Percentiles rank a stretch among this genome's conserved stretches.
These are phyloP conservation scores for Williopsis jadinii DNA, from an alignment of 1,139 yeast species.

Conservation along the genomic window DNA sequence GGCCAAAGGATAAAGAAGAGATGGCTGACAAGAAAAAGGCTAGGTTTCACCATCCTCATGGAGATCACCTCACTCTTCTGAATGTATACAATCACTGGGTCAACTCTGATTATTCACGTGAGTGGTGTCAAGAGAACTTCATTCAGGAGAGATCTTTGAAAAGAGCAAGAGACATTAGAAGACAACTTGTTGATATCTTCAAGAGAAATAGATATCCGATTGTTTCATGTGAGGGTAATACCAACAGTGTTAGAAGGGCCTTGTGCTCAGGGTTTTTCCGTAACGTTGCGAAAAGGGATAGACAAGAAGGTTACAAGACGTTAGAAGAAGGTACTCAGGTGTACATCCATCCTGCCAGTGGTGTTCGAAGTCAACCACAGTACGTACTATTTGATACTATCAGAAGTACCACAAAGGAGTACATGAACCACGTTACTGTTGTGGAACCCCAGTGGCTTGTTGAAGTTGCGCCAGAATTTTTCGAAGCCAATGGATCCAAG, in stretches of 20 bases:
- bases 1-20: conserved; percentile 75
- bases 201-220: conserved; percentile 44
- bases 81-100: conserved; percentile 82
- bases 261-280: conserved; percentile 85
- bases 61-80: conserved; percentile 81
- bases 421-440: conserved; percentile 81
- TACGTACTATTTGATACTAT: conserved; percentile 82
- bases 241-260: conserved; percentile 61
- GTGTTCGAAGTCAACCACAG: conserved; percentile 66
- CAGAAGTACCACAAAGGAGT: conserved; percentile 76
- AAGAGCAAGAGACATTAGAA: conserved; percentile 72
- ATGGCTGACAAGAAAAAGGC: conserved; percentile 75
- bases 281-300: conserved; percentile 73
- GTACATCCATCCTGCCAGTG: conserved; percentile 82
- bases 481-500: conserved; percentile 42
- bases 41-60: conserved; percentile 68
- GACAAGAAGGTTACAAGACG: conserved; percentile 74
- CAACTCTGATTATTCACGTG: conserved; percentile 47
- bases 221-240: conserved; percentile 53
- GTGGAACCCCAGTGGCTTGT: conserved; percentile 84
- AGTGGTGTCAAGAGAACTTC: conserved; percentile 80
- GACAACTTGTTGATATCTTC: conserved; percentile 63
- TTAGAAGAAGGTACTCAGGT: conserved; percentile 74
- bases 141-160: conserved; percentile 75
- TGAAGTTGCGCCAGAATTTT: conserved; percentile 82